Base-by-base conservation (phyloP, 140 eudicot genomes). In the Cichorium intybus region DNA sequence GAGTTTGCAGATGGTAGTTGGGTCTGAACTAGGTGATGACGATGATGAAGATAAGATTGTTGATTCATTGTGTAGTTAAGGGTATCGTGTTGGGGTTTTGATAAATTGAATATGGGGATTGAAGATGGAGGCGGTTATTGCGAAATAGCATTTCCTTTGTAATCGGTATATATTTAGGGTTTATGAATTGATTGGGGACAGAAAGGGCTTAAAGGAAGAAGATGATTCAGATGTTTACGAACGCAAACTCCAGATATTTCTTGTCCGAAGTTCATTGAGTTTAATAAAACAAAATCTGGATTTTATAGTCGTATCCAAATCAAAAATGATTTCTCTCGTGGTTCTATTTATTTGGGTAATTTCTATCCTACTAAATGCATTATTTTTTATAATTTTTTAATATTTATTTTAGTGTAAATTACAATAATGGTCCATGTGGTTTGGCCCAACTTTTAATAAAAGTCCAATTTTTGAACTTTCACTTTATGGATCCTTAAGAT, bases 81-180 rank as follows among this genome's bases (percentile, higher is more conserved):
- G 37, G 37, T 22, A 22, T n/a, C n/a, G n/a, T n/a, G n/a, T n/a
- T n/a, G n/a, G n/a, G n/a, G n/a, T n/a, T n/a, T n/a, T n/a, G n/a
- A n/a, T n/a, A n/a, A n/a, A n/a, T 39, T 39, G 66, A 43, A 0
- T 5, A 5, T n/a, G 28, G 59, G 31, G 33, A 14, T 54, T 73
- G 39, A 17, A 53, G 52, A 55, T 73, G 60, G 65, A 54, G 71
- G 59, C 64, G 62, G 59, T 53, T 54, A 51, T 54, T 24, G 35
- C 24, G 6, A 27, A 68, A 56, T 33, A 12, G 46, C 65, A 68
- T 68, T 68, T 68, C 56, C 9, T 69, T 23, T 16, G 57, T 68
- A 12, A 55, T 68, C 41, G 47, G 56, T 28, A 41, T 12, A 23
- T 9, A 23, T 53, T 54, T 43, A 64, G 78, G 73, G 72, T 73